Percentiles rank a stretch among this genome's conserved stretches.
These are phyloP conservation scores for Rhizopus arrhizus DNA, from an alignment of 371 early-diverging fungal species.

Conservation along the genomic window DNA sequence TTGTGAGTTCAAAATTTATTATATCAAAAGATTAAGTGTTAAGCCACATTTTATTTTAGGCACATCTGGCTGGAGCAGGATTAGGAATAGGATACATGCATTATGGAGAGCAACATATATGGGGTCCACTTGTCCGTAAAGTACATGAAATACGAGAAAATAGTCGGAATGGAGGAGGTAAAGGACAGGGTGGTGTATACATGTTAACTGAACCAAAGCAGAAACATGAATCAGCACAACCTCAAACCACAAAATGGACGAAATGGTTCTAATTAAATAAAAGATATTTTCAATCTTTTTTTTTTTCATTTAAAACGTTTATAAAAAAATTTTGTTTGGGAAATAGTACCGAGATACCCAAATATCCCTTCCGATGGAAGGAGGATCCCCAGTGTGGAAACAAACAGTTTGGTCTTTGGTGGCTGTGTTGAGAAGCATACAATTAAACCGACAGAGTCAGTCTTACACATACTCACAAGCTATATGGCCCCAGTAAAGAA, in stretches of 20 bases:
- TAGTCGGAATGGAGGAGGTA: slow-evolving; percentile 1
- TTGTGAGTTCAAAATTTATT: slow-evolving; percentile 47
- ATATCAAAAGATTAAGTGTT: neutral
- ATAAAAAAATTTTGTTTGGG: slow-evolving; percentile 30
- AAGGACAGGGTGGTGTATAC: slow-evolving; percentile 18
- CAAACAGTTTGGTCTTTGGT: slow-evolving; percentile 32
- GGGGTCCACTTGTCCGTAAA: slow-evolving; percentile 50
- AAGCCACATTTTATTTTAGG: slow-evolving; percentile 32
- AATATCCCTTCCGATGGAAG: slow-evolving; percentile 8
- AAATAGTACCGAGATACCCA: slow-evolving; percentile 36
- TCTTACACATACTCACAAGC: slow-evolving; percentile 38
- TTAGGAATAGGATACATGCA: slow-evolving; percentile 55
- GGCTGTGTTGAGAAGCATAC: slow-evolving; percentile 41
- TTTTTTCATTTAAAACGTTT: neutral
- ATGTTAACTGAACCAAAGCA: slow-evolving; percentile 24
- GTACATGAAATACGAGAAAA: slow-evolving; percentile 28
- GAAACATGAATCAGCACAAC: neutral
- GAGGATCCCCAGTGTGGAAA: slow-evolving; percentile 37
- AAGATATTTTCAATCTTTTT: slow-evolving; percentile 4
- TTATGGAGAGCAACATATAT: slow-evolving; percentile 54
- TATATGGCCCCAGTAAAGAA: slow-evolving; percentile 35
- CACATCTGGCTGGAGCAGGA: slow-evolving; percentile 68
- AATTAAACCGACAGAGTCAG: slow-evolving; percentile 45
- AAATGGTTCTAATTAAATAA: slow-evolving; percentile 25
- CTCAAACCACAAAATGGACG: slow-evolving; percentile 18